Evolutionary conservation across 2,329 filamentous ascomycete species (phyloP).

Genomic region (Colletotrichum orbiculare): DNA sequence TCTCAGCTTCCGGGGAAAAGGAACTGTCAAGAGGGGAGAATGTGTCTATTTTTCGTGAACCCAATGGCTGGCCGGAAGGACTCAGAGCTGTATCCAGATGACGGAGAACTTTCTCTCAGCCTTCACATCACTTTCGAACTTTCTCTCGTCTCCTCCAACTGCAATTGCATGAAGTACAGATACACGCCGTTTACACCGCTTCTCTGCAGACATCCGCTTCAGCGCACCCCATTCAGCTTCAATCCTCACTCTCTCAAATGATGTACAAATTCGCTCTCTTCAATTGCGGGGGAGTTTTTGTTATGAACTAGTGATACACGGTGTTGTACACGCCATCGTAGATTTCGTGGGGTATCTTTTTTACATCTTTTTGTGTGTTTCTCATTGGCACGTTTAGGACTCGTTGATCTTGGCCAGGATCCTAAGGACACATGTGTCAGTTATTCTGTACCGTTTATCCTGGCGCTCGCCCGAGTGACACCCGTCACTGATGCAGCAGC

Average conservation of each 20-base stretch:
- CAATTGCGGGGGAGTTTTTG: not conserved
- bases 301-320: slow-evolving; percentile 44
- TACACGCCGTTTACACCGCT: too few relatives aligned
- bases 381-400: slow-evolving; percentile 52
- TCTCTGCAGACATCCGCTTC: too few relatives aligned
- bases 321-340: slow-evolving; percentile 42
- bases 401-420: slow-evolving; percentile 99
- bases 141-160: too few relatives aligned
- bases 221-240: too few relatives aligned
- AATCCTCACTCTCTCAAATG: too few relatives aligned
- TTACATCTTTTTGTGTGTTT: not conserved
- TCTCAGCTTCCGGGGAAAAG: too few relatives aligned
- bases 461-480: not conserved
- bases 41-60: not conserved
- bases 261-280: too few relatives aligned
- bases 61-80: too few relatives aligned
- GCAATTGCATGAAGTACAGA: too few relatives aligned
- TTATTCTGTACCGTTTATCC: slow-evolving; percentile 22
- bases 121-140: too few relatives aligned
- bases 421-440: slow-evolving; percentile 57
- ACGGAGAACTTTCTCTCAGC: too few relatives aligned
- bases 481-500: not conserved
- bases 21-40: slow-evolving; percentile 19
- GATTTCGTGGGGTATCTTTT: slow-evolving; percentile 43
- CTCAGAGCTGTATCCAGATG: too few relatives aligned